phyloP scores from a whole-genome alignment of 2,329 filamentous ascomycete genomes.

The Alternaria arbusti region DNA sequence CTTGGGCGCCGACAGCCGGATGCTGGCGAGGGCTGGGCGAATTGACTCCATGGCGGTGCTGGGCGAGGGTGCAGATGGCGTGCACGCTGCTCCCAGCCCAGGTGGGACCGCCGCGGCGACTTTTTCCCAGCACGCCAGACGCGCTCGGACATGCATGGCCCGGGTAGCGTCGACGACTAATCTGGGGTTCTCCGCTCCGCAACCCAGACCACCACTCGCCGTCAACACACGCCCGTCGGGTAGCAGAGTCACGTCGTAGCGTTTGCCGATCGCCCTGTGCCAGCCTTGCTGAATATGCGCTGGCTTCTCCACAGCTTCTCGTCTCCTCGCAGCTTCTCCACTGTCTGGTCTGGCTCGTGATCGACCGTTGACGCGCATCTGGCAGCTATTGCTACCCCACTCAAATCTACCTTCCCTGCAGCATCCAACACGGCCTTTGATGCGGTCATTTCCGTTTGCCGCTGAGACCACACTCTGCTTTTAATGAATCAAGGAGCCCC shows the following conservation, averaged over 20 bases:
- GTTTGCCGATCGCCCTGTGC: constrained; percentile 12
- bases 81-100: background rate
- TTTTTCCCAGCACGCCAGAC: background rate
- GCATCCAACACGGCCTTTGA: constrained; percentile 5
- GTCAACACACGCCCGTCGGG: constrained; percentile 4
- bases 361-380: constrained; percentile 13
- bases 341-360: constrained; percentile 14
- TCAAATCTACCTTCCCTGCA: constrained; percentile 8
- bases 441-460: constrained; percentile 14
- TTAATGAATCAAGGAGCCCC: constrained; percentile 45
- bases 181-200: constrained; percentile 18
- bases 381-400: constrained; percentile 18
- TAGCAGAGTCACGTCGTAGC: constrained; percentile 1
- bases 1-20: constrained; percentile 24
- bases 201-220: constrained; percentile 1
- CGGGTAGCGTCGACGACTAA: background rate
- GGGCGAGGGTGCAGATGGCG: background rate
- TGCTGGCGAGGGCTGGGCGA: constrained; percentile 33
- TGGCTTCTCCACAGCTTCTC: constrained; percentile 20
- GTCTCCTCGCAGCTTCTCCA: constrained; percentile 18
- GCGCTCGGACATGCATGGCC: background rate
- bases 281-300: constrained; percentile 28
- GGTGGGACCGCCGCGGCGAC: constrained; percentile 4
- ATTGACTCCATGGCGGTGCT: constrained; percentile 34
- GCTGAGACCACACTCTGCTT: constrained; percentile 18